Evolutionary conservation across 2,329 filamentous ascomycete species (phyloP), one percentile per base, ranked within the genome.

Genomic region (Lasiodiplodia sp.): DNA sequence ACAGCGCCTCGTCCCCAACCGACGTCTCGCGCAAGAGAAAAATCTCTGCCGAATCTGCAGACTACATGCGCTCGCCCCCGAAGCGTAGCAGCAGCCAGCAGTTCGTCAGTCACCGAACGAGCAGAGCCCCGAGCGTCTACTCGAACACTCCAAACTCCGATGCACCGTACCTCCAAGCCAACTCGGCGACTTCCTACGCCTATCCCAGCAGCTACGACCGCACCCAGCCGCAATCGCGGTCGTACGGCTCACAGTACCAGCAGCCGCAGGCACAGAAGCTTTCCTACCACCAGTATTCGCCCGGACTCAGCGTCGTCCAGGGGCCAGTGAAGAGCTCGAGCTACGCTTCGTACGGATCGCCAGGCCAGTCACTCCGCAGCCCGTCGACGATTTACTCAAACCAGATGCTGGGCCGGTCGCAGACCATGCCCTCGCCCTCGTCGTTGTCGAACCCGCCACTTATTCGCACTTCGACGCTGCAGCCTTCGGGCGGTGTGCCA

Each of bases 391-490:
- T 28, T 28, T 66, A 76, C 37, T 60, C 65, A 4, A 60, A 16
- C 3, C 53, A 67, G n/a, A 47, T 68, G 44, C 37, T 68, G 47
- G 47, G 49, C 83, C 60, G 78, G 77, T 62, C 82, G 83, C 55
- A 83, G 79, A 73, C 83, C 55, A 76, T 83, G 62, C 77, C 83
- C 51, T 85, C 87, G 6, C 82, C 85, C 16, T 74, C 80, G 14
- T 72, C 72, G 21, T 72, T 80, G 11, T 75, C 83, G 38, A 87
- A 87, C 69, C 90, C 66, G 21, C 66, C 66, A 28, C 79, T 92
- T 68, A 88, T 92, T 67, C 86, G 90, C 68, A 91, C 90, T 5
- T 91, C 90, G 2, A 91, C 88, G 2, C 79, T 92, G 58, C 87
- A 88, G 70, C 85, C 88, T 66, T 84, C 86, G 10, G 81, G 82